Conservation (phyloP, 306 rosid species). For the Luffa acutangula region DNA sequence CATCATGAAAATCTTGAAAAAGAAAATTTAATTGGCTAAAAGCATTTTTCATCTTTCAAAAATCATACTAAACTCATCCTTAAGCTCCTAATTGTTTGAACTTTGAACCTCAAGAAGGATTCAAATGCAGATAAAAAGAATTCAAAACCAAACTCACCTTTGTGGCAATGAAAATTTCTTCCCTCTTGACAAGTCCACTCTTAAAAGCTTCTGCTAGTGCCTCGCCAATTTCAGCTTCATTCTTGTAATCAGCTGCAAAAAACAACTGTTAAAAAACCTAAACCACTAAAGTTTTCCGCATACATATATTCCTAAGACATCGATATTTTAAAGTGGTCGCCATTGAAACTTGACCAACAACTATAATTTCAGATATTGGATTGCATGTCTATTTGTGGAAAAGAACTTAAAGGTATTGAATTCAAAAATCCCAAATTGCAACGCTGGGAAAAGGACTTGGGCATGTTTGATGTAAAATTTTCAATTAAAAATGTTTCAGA, state of each 20-base stretch:
- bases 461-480: no score
- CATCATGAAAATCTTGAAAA: not conserved
- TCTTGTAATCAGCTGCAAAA: conserved; percentile 63
- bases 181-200: conserved; percentile 69
- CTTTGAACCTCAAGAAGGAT: not conserved
- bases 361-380: not conserved
- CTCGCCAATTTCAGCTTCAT: conserved; percentile 75
- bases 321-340: not conserved
- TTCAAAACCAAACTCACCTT: conserved; percentile 36
- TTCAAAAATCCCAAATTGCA: no score
- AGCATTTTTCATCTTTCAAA: not conserved
- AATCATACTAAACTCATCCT: not conserved
- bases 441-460: no score
- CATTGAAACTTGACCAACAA: not conserved
- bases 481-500: not conserved
- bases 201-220: conserved; percentile 64
- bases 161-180: conserved; percentile 75
- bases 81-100: not conserved
- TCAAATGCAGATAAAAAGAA: not conserved
- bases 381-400: not conserved
- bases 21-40: not conserved
- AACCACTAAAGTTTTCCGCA: not conserved
- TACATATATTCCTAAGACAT: not conserved
- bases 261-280: not conserved
- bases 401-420: not conserved